A percentile compares a stretch with the other conserved stretches of the same genome.
Evolutionary conservation across 2,329 filamentous ascomycete species (phyloP).

Genomic region (Cordyceps cicadae): DNA sequence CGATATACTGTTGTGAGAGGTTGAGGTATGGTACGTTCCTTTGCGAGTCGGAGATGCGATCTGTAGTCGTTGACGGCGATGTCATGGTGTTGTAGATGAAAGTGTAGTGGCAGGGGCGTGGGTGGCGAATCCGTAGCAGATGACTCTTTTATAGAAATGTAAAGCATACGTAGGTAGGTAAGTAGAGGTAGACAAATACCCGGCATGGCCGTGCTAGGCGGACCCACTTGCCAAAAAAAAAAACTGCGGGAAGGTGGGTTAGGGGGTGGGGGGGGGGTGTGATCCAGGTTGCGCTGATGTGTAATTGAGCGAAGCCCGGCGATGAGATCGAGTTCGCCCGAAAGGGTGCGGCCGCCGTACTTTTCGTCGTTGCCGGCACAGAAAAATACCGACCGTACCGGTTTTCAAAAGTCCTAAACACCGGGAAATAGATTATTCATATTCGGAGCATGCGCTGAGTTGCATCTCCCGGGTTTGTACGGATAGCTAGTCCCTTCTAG

Average conservation of each 20-base stretch:
- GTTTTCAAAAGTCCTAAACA: not conserved
- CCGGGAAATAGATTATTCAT: not conserved
- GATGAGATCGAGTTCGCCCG: slow-evolving; percentile 10
- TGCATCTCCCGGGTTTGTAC: not conserved
- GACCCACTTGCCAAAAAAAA: slow-evolving; percentile 3
- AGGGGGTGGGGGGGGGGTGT: not conserved
- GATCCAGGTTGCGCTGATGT: not conserved
- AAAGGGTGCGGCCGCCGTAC: slow-evolving; percentile 2
- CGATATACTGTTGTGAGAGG: not conserved
- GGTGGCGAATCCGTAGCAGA: slow-evolving; percentile 9
- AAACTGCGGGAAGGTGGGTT: not conserved
- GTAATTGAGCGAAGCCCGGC: slow-evolving; percentile 1
- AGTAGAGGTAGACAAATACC: not conserved
- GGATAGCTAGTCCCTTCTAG: not conserved
- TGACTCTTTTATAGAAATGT: slow-evolving; percentile 5
- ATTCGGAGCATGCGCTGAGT: not conserved
- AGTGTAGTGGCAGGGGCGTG: slow-evolving; percentile 8
- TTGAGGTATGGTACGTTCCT: not conserved
- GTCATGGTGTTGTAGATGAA: slow-evolving; percentile 8
- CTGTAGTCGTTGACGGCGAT: not conserved
- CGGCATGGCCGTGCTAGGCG: slow-evolving; percentile 4
- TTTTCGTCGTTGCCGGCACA: not conserved
- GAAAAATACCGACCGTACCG: not conserved
- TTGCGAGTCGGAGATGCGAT: not conserved
- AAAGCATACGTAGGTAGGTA: not conserved